Percentiles rank a stretch among this genome's conserved stretches.
phyloP scores from a whole-genome alignment of 768 basidiomycete species.

The Leccinum arenicola region DNA sequence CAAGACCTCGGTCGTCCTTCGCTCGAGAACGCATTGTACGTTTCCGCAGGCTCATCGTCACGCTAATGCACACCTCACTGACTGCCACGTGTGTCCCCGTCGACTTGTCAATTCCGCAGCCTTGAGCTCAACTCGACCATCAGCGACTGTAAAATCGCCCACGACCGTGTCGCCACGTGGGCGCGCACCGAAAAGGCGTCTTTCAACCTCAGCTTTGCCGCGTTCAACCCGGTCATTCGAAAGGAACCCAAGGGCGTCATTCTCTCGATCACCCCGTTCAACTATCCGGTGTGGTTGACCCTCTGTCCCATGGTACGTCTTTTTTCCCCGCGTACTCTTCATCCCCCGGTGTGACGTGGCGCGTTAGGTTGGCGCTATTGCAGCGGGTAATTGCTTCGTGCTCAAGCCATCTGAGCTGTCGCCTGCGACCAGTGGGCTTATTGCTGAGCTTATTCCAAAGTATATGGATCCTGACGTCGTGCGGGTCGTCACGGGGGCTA shows the following conservation, averaged over 20 bases:
- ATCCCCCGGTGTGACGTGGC: background rate
- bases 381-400: conserved; percentile 70
- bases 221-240: conserved; percentile 60
- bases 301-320: conserved; percentile 54
- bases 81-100: background rate
- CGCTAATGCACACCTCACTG: background rate
- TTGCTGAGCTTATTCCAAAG: conserved; percentile 67
- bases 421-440: conserved; percentile 51
- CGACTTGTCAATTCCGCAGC: conserved; percentile 35
- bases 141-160: conserved; percentile 52
- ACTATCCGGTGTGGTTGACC: conserved; percentile 65
- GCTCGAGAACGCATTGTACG: conserved; percentile 56
- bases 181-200: conserved; percentile 56
- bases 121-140: conserved; percentile 58
- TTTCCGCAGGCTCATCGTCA: background rate
- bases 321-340: background rate
- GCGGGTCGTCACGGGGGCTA: conserved; percentile 66
- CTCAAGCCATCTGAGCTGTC: conserved; percentile 77
- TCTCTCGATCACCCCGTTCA: conserved; percentile 71
- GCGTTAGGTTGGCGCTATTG: conserved; percentile 62
- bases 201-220: conserved; percentile 53
- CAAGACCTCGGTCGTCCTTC: conserved; percentile 63
- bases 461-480: conserved; percentile 70
- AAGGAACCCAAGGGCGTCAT: conserved; percentile 79
- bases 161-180: conserved; percentile 73